phyloP scores from a whole-genome alignment of 2,329 filamentous ascomycete species.

The Escovopsis sp. region DNA sequence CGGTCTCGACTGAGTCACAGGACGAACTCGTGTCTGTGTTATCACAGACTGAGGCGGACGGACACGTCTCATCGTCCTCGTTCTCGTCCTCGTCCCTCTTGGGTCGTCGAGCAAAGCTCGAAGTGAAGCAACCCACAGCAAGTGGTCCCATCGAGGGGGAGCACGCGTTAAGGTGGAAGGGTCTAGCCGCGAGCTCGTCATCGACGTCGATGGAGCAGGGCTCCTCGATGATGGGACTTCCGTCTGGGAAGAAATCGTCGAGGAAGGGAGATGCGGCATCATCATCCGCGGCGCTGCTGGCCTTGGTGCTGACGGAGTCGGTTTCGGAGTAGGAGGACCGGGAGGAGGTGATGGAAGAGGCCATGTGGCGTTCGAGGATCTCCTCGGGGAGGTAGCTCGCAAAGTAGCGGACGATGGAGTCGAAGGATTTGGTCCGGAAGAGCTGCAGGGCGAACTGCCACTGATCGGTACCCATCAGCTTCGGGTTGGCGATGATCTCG shows the following conservation, averaged over 20 bases:
- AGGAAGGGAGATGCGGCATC: constrained; percentile 24
- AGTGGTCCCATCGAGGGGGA: too few species aligned
- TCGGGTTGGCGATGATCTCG: constrained; percentile 45
- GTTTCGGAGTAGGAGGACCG: constrained; percentile 23
- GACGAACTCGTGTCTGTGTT: constrained; percentile 24
- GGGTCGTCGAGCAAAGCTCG: constrained; percentile 15
- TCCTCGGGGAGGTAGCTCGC: constrained; percentile 40
- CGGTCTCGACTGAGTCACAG: constrained; percentile 15
- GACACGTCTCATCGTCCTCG: constrained; percentile 31
- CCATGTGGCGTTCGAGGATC: constrained; percentile 26
- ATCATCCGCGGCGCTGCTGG: constrained; percentile 25
- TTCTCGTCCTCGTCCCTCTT: constrained; percentile 17
- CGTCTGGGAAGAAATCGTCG: constrained; percentile 19
- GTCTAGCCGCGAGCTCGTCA: constrained; percentile 10
- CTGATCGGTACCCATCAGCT: constrained; percentile 41
- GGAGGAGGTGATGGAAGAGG: constrained; percentile 17
- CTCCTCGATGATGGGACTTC: constrained; percentile 29
- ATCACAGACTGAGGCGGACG: constrained; percentile 31
- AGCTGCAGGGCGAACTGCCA: constrained; percentile 44
- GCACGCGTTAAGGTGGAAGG: too few species aligned
- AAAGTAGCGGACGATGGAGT: constrained; percentile 45
- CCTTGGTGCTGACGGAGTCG: constrained; percentile 22
- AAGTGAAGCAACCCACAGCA: constrained; percentile 18
- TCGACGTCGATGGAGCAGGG: constrained; percentile 16
- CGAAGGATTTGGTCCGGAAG: constrained; percentile 42